Base-by-base conservation (phyloP, 768 basidiomycete species). In the Crassisporium funariophilum region DNA sequence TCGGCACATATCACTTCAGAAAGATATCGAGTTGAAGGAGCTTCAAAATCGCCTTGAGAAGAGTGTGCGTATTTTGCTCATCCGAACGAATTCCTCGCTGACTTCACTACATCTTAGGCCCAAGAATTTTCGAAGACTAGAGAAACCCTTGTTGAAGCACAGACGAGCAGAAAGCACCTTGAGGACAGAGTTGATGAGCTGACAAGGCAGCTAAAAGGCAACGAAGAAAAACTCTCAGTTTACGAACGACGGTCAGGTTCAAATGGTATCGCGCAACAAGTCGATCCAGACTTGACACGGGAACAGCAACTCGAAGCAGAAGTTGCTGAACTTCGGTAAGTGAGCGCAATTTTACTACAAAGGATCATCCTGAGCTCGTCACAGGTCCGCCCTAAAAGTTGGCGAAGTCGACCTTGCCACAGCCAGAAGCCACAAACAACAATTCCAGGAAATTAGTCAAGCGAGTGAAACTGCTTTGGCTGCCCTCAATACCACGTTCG, bases 281-380 rank as follows among this genome's bases (percentile, higher is more conserved):
- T 62, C 19, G 73, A 79, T 51, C 69, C 75, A 43, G 75, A 77
- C 52, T 49, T 83, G 51, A 76, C 75, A 51, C 77, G 75, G 8
- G 92, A 93, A 60, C 86, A 91, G 56, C 88, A 90, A 57, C 76
- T 94, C 7, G 84, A 92, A 63, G 73, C 81, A 12, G 89, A 93
- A 59, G 86, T 94, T 15, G 92, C 91, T 3, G 91, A 93, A 44
- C 75, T 94, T 15, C 76, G 91, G 88, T 91, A 46, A 21, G 75
- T 66, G 35, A 21, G 75, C 66, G 35, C 45, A 25, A 8, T 33
- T 8, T 8, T 20, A 13, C n/a, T 35, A 19, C 31, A 34, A 37
- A 5, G 17, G 20, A n/a, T 2, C 8, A 11, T 24, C 27, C 27
- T 52, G 36, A 47, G 47, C n/a, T 22, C 20, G 21, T 31, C 23